These are phyloP conservation scores for Tulasnella sp. DNA, from an alignment of 768 basidiomycete genomes.

Conservation along the genomic window DNA sequence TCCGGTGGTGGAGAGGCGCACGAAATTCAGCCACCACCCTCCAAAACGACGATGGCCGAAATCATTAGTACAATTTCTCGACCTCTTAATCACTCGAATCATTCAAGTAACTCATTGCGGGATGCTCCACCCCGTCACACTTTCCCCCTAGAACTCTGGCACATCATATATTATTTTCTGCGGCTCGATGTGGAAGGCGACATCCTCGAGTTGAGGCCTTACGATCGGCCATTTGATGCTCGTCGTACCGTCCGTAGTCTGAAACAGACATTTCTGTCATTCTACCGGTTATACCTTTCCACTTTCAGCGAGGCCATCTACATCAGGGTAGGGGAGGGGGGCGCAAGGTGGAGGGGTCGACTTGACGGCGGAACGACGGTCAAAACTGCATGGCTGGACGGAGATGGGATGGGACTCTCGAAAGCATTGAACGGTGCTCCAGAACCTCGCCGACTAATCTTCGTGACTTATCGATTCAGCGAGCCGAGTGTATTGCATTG, in stretches of 20 bases:
- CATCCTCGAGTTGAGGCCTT: neutral
- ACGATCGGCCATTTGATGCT: neutral
- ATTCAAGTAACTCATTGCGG: neutral
- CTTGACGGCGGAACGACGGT: neutral
- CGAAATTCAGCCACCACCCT: neutral
- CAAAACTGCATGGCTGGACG: neutral
- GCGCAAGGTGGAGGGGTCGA: neutral
- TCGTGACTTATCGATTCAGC: neutral
- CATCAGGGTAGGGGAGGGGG: neutral
- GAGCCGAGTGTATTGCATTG: no score
- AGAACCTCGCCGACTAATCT: neutral
- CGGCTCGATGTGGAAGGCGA: neutral
- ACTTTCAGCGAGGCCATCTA: neutral
- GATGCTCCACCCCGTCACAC: neutral
- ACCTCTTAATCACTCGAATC: neutral
- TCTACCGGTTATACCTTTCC: no score
- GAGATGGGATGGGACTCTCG: no score
- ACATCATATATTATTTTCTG: neutral
- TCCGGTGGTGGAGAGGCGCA: no score
- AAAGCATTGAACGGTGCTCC: no score
- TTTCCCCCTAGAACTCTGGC: neutral
- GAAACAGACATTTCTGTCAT: no score
- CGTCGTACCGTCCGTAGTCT: no score
- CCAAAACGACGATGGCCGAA: neutral
- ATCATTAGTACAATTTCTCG: neutral